phyloP scores from a whole-genome alignment of 75 land plant species.

The Azolla pinnata region DNA sequence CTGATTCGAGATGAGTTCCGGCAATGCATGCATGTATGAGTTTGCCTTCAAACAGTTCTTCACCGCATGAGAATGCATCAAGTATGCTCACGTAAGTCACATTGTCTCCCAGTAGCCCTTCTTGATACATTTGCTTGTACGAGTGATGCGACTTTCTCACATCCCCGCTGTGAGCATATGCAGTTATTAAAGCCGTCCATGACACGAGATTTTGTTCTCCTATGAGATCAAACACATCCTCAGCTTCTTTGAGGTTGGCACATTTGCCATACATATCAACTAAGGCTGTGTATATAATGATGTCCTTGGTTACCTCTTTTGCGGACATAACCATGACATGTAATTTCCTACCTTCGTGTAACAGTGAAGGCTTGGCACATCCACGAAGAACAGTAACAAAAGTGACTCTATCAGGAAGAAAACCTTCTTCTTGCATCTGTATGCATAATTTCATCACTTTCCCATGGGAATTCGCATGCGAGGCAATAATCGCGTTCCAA shows the following conservation, averaged over 20 bases:
- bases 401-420: conserved; percentile 44
- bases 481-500: conserved; percentile 43
- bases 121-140: conserved; percentile 7
- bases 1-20: not conserved
- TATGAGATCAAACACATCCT: conserved; percentile 22
- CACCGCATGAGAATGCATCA: not conserved
- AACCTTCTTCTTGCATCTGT: conserved; percentile 26
- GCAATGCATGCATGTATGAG: not conserved
- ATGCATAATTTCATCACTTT: conserved; percentile 30
- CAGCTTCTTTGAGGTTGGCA: conserved; percentile 22
- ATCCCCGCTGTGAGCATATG: conserved; percentile 10
- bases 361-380: conserved; percentile 17
- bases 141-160: conserved; percentile 2
- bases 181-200: conserved; percentile 13
- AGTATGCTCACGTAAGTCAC: conserved; percentile 10
- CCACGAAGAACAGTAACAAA: conserved; percentile 34
- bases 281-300: conserved; percentile 34
- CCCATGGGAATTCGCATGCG: conserved; percentile 34
- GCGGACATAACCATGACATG: conserved; percentile 41
- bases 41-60: not conserved
- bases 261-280: conserved; percentile 58
- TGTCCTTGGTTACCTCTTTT: conserved; percentile 19
- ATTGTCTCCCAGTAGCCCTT: conserved; percentile 11
- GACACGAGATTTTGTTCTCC: conserved; percentile 40
- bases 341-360: conserved; percentile 21